Conservation (phyloP, 2,329 filamentous ascomycete species). For the Fusarium lateritium region DNA sequence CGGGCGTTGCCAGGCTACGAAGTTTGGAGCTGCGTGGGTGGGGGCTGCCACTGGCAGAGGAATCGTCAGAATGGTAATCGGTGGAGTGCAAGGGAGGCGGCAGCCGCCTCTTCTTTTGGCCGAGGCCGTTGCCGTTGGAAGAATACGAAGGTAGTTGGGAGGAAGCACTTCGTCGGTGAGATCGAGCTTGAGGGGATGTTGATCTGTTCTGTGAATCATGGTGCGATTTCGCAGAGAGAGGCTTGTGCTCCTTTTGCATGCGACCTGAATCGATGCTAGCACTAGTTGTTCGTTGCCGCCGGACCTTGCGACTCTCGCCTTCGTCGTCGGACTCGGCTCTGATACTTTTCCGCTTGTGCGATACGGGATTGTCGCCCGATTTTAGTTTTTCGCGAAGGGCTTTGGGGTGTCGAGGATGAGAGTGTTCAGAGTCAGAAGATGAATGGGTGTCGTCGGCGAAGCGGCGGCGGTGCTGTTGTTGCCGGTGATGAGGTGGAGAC, state of each 20-base stretch:
- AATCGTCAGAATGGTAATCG: conserved; percentile 78
- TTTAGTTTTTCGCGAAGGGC: conserved; percentile 64
- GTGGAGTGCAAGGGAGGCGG: conserved; percentile 73
- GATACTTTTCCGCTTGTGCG: conserved; percentile 68
- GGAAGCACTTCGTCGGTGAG: conserved; percentile 75
- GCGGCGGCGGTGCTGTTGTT: conserved; percentile 53
- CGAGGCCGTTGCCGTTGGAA: conserved; percentile 70
- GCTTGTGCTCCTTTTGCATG: conserved; percentile 54
- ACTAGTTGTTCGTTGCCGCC: conserved; percentile 67
- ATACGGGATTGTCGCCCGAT: conserved; percentile 62
- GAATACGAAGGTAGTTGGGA: conserved; percentile 72
- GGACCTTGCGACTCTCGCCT: conserved; percentile 66
- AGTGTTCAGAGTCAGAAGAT: conserved; percentile 70
- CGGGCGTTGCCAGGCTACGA: conserved; percentile 69
- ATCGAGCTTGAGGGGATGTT: conserved; percentile 70
- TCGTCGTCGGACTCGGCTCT: conserved; percentile 73
- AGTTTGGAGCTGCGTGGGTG: conserved; percentile 71
- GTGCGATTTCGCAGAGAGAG: conserved; percentile 51
- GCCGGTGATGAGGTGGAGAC: conserved; percentile 62
- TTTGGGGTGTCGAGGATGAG: conserved; percentile 61
- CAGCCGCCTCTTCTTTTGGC: conserved; percentile 72
- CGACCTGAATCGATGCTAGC: conserved; percentile 56
- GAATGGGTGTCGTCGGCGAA: conserved; percentile 58
- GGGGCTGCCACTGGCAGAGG: conserved; percentile 72
- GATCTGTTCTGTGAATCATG: conserved; percentile 62